Evolutionary conservation across 2,329 filamentous ascomycete species (phyloP), one percentile per base, ranked within the genome.

Genomic region (Clonostachys sp.): DNA sequence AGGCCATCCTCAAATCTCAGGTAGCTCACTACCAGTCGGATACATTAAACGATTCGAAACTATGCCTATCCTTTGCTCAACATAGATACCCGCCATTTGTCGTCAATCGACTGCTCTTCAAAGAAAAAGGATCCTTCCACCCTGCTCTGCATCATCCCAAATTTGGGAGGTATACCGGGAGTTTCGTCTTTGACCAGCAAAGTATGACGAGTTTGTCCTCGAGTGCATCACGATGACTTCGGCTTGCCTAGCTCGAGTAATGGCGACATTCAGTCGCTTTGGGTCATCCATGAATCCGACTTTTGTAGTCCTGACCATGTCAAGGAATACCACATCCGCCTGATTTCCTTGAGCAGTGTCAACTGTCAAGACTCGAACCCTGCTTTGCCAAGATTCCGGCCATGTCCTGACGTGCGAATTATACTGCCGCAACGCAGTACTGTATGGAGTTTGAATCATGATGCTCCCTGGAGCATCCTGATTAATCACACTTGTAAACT

Each of bases 281-380:
- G 65, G 58, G 14, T 75, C 66, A 18, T 75, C 65, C 55, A 74
- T 67, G 44, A 75, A 74, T 0, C 60, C 62, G 0, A 68, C 66
- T 1, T 57, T 57, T 1, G 54, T 57, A 0, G 67, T 66, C n/a
- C 68, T 60, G 3, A 75, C 72, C 51, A 75, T 62, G 55, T 77
- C 73, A 0, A 77, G 59, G 34, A 74, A 68, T 0, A 76, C 70
- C 6, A 74, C 60, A 39, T 77, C 73, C 0, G 73, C 72, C 48
- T 77, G 70, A 13, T 73, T 71, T 0, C 73, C 73, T 38, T 75
- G 73, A 0, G 70, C 66, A 5, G 64, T 71, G 44, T 75, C 73
- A 1, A 75, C 64, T 0, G 72, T 77, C 16, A 73, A 52, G 0
- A 72, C 64, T 20, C 68, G 59, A 0, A 74, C 64, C 2, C 70